Conservation (phyloP, 176 grass and related monocot genomes). For the Zea luxurians region DNA sequence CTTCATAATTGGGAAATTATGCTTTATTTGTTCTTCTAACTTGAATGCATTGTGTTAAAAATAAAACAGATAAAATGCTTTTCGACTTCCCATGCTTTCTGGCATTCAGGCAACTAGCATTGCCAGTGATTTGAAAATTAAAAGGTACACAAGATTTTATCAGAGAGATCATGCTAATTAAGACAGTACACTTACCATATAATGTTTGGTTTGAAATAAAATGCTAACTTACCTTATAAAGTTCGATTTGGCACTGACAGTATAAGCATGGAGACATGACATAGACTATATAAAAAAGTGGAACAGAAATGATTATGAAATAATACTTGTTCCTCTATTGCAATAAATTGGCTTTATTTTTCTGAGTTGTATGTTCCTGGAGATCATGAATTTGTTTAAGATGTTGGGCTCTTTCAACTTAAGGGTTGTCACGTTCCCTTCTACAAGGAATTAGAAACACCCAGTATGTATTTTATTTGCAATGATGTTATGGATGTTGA, state of each 20-base stretch:
- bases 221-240: not conserved
- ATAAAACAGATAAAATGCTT: too few species aligned
- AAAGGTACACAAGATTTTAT: not conserved
- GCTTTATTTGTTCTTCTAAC: too few species aligned
- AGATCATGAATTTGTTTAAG: constrained; percentile 90
- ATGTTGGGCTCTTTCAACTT: constrained; percentile 89
- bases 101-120: constrained; percentile 6
- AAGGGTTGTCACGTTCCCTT: constrained; percentile 87
- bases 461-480: not conserved
- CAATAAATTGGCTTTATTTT: constrained; percentile 79
- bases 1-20: too few species aligned
- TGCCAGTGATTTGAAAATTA: not conserved
- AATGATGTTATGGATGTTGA: not conserved
- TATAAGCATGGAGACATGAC: not conserved
- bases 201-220: not conserved
- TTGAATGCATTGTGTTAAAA: too few species aligned
- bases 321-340: constrained; percentile 90
- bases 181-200: not conserved
- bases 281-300: constrained; percentile 9
- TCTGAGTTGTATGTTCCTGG: constrained; percentile 62
- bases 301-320: constrained; percentile 22
- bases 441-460: constrained; percentile 51
- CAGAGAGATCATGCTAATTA: constrained; percentile 1
- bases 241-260: not conserved
- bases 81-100: too few species aligned